phyloP scores from a whole-genome alignment of 176 grass and related monocot species.

The Juncus effusus region DNA sequence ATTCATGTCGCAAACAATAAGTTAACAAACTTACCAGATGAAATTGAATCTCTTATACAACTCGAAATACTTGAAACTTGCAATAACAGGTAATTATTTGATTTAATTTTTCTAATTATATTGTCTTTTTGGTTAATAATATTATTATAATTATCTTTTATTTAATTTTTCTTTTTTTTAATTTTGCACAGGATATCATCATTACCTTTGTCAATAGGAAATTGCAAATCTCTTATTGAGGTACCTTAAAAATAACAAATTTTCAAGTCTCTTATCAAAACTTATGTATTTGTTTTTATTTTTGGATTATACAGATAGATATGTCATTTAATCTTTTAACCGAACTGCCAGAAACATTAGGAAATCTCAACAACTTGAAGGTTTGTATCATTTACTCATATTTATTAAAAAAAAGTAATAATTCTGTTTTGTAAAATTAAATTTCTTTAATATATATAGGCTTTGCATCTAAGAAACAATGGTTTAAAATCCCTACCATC shows the following conservation, averaged over 20 bases:
- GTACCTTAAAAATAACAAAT: slow-evolving; percentile 25
- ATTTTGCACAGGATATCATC: slow-evolving; percentile 56
- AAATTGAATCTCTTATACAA: slow-evolving; percentile 69
- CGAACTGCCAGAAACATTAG: slow-evolving; percentile 63
- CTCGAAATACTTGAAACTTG: slow-evolving; percentile 71
- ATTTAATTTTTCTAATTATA: slow-evolving; percentile 5
- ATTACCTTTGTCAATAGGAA: slow-evolving; percentile 69
- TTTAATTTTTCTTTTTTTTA: slow-evolving; percentile 20
- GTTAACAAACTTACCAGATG: slow-evolving; percentile 53
- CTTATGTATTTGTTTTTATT: slow-evolving; percentile 15
- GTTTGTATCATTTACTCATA: slow-evolving; percentile 40
- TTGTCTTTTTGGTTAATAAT: slow-evolving; percentile 8
- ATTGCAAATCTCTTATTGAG: slow-evolving; percentile 71
- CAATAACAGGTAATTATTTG: slow-evolving; percentile 69
- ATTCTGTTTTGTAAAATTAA: slow-evolving; percentile 1
- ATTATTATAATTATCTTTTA: background rate
- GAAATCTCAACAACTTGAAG: slow-evolving; percentile 71
- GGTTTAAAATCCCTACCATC: slow-evolving; percentile 67
- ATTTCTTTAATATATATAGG: slow-evolving; percentile 32
- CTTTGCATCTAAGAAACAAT: slow-evolving; percentile 75
- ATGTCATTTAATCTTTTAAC: slow-evolving; percentile 77
- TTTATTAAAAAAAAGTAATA: background rate
- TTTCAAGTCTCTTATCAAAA: slow-evolving; percentile 15
- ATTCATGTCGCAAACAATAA: slow-evolving; percentile 75
- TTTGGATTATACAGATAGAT: slow-evolving; percentile 55